Conservation (phyloP, 2,329 filamentous ascomycete genomes). For the Colletotrichum sp. region DNA sequence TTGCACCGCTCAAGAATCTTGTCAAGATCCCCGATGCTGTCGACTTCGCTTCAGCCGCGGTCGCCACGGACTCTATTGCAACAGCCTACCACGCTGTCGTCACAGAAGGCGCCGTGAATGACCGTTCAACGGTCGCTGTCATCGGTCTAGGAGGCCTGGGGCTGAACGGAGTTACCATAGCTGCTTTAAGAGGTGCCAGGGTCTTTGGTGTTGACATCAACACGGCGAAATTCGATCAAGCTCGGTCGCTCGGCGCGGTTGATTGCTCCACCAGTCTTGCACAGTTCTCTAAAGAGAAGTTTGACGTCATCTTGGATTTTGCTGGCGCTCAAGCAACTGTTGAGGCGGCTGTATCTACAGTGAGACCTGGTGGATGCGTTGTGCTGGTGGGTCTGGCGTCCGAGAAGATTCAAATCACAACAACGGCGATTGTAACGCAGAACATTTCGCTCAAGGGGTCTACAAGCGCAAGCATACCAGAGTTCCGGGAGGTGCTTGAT, state of each 20-base stretch:
- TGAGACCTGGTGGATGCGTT: conserved; percentile 7
- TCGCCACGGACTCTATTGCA: conserved; percentile 10
- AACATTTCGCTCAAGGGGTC: not conserved
- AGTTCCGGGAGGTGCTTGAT: not conserved
- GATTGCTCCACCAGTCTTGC: not conserved
- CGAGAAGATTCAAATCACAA: not conserved
- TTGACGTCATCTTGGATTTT: conserved; percentile 17
- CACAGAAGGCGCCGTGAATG: not conserved
- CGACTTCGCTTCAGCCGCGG: not conserved
- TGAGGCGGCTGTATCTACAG: not conserved
- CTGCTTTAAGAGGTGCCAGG: not conserved
- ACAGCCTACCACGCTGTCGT: conserved; percentile 19
- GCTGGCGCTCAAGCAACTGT: conserved; percentile 2
- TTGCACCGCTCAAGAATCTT: not conserved
- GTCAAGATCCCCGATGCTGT: not conserved
- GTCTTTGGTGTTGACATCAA: conserved; percentile 7
- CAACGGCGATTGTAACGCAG: not conserved
- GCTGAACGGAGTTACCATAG: conserved; percentile 5
- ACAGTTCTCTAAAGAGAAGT: not conserved
- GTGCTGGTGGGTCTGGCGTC: conserved; percentile 10
- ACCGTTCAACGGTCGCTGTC: not conserved
- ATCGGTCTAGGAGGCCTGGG: conserved; percentile 14
- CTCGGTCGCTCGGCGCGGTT: not conserved
- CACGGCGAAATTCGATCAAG: not conserved
- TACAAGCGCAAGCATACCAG: not conserved